phyloP scores from a whole-genome alignment of 768 basidiomycete genomes.

The Russula sp. region DNA sequence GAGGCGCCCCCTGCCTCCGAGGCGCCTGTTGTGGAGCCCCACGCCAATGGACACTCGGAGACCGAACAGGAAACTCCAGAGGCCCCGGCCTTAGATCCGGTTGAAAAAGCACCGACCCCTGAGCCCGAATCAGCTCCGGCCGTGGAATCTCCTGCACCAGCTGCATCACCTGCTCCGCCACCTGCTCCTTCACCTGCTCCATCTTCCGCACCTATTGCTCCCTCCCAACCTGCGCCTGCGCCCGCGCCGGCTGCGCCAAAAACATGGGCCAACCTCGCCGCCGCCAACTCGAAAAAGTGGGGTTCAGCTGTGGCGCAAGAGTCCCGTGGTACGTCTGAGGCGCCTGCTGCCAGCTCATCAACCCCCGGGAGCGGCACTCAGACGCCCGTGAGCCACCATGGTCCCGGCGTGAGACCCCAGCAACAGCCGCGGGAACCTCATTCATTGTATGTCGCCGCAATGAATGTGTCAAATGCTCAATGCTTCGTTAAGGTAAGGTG shows the following conservation, averaged over 20 bases:
- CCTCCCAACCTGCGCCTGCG: conserved; percentile 35
- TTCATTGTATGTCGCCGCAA: conserved; percentile 48
- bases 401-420: conserved; percentile 32
- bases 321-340: conserved; percentile 68
- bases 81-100: conserved; percentile 25
- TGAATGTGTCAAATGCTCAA: conserved; percentile 57
- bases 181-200: conserved; percentile 26
- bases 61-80: conserved; percentile 34
- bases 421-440: conserved; percentile 36
- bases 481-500: conserved; percentile 85
- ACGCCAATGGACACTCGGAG: conserved; percentile 27
- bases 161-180: conserved; percentile 27
- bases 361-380: conserved; percentile 36
- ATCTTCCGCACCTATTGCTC: conserved; percentile 24
- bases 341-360: conserved; percentile 37
- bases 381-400: conserved; percentile 28
- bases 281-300: conserved; percentile 78
- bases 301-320: conserved; percentile 74
- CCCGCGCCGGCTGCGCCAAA: conserved; percentile 50
- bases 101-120: conserved; percentile 29
- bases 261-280: conserved; percentile 91
- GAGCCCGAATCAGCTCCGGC: conserved; percentile 28
- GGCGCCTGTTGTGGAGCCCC: conserved; percentile 25
- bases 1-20: conserved; percentile 30
- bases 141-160: conserved; percentile 24